These are phyloP conservation scores for Tetrastigma voinierianum DNA, from an alignment of 164 flowering plant genomes.

Conservation along the genomic window DNA sequence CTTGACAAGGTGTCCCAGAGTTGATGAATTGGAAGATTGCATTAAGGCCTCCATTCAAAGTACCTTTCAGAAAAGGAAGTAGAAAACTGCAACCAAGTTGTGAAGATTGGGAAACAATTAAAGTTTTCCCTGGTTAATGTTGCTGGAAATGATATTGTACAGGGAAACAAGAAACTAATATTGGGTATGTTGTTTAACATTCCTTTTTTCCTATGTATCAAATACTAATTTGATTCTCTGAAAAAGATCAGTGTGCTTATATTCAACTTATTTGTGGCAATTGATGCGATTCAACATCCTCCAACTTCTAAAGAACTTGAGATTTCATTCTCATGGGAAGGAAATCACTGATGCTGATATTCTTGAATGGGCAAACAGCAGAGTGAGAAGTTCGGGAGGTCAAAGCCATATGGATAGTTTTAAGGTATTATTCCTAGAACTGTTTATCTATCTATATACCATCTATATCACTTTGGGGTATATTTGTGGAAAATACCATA, in stretches of 20 bases:
- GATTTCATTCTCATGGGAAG: constrained; percentile 80
- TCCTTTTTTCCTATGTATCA: background rate
- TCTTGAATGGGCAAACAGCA: constrained; percentile 77
- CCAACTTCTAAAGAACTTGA: constrained; percentile 79
- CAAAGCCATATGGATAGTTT: constrained; percentile 67
- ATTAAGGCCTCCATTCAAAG: constrained; percentile 80
- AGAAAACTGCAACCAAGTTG: constrained; percentile 93
- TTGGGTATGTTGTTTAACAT: constrained; percentile 47
- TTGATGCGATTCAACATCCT: constrained; percentile 90
- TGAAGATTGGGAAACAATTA: constrained; percentile 81
- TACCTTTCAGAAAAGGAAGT: constrained; percentile 95
- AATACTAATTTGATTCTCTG: background rate
- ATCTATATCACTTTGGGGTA: too few relatives aligned
- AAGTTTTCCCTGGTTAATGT: constrained; percentile 88
- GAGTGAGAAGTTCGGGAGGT: constrained; percentile 65
- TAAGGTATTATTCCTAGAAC: constrained; percentile 48
- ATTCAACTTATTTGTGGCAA: constrained; percentile 92
- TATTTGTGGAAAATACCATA: too few relatives aligned
- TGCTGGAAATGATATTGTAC: constrained; percentile 94
- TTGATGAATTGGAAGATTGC: constrained; percentile 92
- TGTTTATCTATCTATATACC: too few relatives aligned
- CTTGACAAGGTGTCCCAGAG: constrained; percentile 93
- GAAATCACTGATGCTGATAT: constrained; percentile 84
- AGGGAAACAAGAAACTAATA: constrained; percentile 87
- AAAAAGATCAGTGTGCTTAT: too few relatives aligned